Evolutionary conservation across 208 protist species (phyloP), one percentile per base, ranked within the genome.

Genomic region (Crithidia brevicula): DNA sequence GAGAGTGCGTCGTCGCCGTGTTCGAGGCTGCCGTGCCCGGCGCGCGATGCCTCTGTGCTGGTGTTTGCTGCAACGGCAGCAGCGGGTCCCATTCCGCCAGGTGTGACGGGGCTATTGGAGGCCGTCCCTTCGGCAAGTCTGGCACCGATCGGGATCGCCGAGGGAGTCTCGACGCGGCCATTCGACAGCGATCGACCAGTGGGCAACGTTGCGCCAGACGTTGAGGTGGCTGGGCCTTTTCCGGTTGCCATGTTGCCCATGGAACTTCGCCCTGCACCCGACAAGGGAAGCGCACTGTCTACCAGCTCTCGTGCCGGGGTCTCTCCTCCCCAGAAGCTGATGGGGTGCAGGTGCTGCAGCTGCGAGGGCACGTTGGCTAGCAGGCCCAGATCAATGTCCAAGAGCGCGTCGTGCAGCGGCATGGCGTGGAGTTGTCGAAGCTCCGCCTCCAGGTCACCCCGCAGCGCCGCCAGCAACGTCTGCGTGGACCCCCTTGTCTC

Each of bases 401-500:
- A 27, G 18, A 67, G 49, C 2, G 50, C 27, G 61, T 67, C 33
- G 25, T 25, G 61, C 61, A 50, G 15, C 22, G 31, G 33, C 36
- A 67, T 45, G 36, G 34, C 61, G 33, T 30, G 40, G 13, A 67
- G 34, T 4, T 50, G 49, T 11, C 3, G 61, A 11, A 67, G 47
- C 25, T 67, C 23, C 49, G 20, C 49, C 5, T 67, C 61, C 38
- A 59, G n/a, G 49, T 59, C 50, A 15, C 13, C 20, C 50, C 58
- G 49, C 47, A 67, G 16, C 3, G 20, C 50, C 3, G 61, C 50
- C 30, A 67, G 46, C 13, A 67, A 6, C 4, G n/a, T 9, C 25
- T 40, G 22, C 33, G 23, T 13, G 6, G n/a, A 36, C 4, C 3
- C 33, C 2, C 23, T 46, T 4, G 36, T 36, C 4, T 27, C 30